Conservation (phyloP, 2,329 filamentous ascomycete genomes). For the Ceratocystiopsis sp. region DNA sequence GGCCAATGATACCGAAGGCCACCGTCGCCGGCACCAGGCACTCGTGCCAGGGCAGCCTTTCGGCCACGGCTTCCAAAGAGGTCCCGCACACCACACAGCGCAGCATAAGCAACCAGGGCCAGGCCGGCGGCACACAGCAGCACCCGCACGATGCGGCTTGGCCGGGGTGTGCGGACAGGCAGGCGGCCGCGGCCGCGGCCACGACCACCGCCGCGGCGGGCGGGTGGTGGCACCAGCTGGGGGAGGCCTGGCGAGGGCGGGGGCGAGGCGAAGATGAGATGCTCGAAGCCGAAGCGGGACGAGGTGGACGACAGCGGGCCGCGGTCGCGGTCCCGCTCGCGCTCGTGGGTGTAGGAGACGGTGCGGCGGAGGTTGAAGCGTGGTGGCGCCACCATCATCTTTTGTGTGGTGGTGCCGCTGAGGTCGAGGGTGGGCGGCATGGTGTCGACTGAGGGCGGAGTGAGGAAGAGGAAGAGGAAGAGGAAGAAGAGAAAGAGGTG, state of each 20-base stretch:
- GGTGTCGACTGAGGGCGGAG: slow-evolving; percentile 3
- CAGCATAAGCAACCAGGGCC: background rate
- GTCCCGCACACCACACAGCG: too few relatives aligned
- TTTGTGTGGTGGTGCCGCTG: slow-evolving; percentile 23
- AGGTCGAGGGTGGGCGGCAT: slow-evolving; percentile 33
- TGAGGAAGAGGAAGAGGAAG: slow-evolving; percentile 1
- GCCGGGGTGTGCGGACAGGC: too few relatives aligned
- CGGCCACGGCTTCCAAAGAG: too few relatives aligned
- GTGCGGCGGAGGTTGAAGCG: slow-evolving; percentile 41
- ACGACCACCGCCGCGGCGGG: too few relatives aligned
- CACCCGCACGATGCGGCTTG: background rate
- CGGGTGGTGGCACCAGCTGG: slow-evolving; percentile 33
- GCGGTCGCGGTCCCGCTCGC: slow-evolving; percentile 11
- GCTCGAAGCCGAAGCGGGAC: slow-evolving; percentile 48
- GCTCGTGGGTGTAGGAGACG: slow-evolving; percentile 37
- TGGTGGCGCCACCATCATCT: slow-evolving; percentile 35
- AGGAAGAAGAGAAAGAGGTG: background rate
- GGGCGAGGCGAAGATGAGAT: slow-evolving; percentile 48
- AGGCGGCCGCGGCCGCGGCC: too few relatives aligned
- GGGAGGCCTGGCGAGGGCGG: slow-evolving; percentile 56
- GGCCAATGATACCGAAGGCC: background rate
- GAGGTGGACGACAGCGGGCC: slow-evolving; percentile 40
- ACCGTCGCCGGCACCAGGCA: too few relatives aligned
- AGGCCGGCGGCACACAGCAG: background rate
- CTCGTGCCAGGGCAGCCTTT: too few relatives aligned